Evolutionary conservation across 495 filamentous ascomycete species (phyloP).

Genomic region (Penicillium parvum): DNA sequence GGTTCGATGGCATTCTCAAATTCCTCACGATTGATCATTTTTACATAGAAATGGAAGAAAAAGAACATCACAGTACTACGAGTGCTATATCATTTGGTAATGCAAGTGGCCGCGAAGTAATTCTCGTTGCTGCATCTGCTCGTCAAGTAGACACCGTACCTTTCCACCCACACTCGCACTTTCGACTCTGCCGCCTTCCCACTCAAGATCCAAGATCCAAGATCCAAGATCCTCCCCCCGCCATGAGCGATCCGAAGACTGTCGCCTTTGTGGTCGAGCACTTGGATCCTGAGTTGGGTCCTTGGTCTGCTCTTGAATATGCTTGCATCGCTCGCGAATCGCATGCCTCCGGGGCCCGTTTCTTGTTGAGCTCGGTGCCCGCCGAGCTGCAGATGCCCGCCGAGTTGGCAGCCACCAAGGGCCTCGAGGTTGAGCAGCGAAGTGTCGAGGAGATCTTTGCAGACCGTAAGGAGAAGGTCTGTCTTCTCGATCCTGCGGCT

Average conservation of each 20-base stretch:
- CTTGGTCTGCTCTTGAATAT: slow-evolving; percentile 92
- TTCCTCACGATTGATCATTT: background rate
- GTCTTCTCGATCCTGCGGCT: slow-evolving; percentile 84
- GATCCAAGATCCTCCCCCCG: slow-evolving; percentile 3
- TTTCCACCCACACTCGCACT: background rate
- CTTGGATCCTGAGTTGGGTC: slow-evolving; percentile 87
- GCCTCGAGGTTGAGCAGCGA: slow-evolving; percentile 61
- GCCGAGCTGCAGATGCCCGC: slow-evolving; percentile 60
- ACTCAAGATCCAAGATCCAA: too few relatives aligned
- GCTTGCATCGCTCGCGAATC: slow-evolving; percentile 78
- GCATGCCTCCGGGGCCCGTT: slow-evolving; percentile 57
- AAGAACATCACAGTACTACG: slow-evolving; percentile 1
- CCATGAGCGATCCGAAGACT: slow-evolving; percentile 38
- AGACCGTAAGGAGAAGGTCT: slow-evolving; percentile 63
- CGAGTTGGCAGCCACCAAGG: slow-evolving; percentile 52
- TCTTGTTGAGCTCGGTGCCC: slow-evolving; percentile 83
- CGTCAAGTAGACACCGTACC: too few relatives aligned
- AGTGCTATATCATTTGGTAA: too few relatives aligned
- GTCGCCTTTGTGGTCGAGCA: slow-evolving; percentile 84
- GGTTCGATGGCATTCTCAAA: background rate
- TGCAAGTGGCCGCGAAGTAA: too few relatives aligned
- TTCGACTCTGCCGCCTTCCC: too few relatives aligned
- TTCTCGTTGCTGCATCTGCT: too few relatives aligned
- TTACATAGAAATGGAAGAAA: background rate
- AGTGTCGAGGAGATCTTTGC: slow-evolving; percentile 78